Evolutionary conservation across 306 rosid species (phyloP), one percentile per base, ranked within the genome.

Genomic region (Morella rubra): DNA sequence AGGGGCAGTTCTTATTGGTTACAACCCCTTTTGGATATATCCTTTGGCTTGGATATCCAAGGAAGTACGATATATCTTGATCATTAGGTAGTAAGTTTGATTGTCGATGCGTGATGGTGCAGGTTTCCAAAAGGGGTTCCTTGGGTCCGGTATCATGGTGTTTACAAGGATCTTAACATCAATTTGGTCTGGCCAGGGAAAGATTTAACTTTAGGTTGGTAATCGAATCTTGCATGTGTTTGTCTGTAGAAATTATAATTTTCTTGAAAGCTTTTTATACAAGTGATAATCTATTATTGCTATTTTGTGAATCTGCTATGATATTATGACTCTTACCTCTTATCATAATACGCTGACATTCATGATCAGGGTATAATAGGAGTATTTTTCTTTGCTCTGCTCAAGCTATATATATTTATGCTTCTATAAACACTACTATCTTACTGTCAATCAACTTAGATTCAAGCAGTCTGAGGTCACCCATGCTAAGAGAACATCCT

Each of bases 111-210:
- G 58, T 41, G 75, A 81, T 77, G 76, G 9, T 87, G 79, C 79
- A 92, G 97, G 82, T 92, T 92, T 84, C 97, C 96, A 0, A 51
- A 80, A 51, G 93, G 94, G 50, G 91, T 87, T 62, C 96, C 97
- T 27, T 92, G 97, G 99, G 87, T 95, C 20, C 92, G 90, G 24
- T 92, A 88, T 86, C 73, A 61, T 52, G 97, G 97, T 8, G 69
- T 72, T 76, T 95, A 87, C 89, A 89, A 87, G 77, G 85, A 85
- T 85, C 93, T 89, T 55, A 70, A 80, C 55, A 78, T 94, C 44
- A 90, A 80, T 89, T 71, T 91, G 71, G 78, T 94, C 82, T 90
- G 96, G 97, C 94, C 96, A 0, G 99, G 99, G 58, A 90, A 92
- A 80, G 97, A 95, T 92, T 80, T 80, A 24, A 18, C 83, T 53